Conservation (phyloP, 2,329 filamentous ascomycete species). For the Arthrobotrys sinensis region DNA sequence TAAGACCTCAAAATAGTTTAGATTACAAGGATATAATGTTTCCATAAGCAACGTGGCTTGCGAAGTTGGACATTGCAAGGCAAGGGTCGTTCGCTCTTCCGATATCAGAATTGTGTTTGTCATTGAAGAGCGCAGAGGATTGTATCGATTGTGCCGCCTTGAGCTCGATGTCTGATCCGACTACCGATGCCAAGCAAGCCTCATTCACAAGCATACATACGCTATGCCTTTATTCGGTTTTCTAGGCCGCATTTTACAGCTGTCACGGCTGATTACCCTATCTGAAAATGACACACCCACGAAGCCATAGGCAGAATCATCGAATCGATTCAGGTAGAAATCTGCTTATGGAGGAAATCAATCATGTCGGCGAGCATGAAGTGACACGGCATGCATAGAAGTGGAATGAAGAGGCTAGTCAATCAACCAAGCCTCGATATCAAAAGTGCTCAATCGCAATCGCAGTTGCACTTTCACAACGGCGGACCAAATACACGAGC, state of each 20-base stretch:
- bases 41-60: conserved; percentile 18
- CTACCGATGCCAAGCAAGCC: conserved; percentile 12
- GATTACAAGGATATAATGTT: neutral
- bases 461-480: neutral
- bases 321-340: neutral
- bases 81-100: neutral
- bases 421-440: conserved; percentile 1
- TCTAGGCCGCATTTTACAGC: conserved; percentile 4
- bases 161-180: conserved; percentile 5
- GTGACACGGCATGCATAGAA: conserved; percentile 5
- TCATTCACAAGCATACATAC: conserved; percentile 10
- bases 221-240: neutral
- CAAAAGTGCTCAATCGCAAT: conserved; percentile 5
- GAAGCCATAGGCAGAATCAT: no score
- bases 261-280: conserved; percentile 21
- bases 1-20: conserved; percentile 9
- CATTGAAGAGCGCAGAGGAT: conserved; percentile 9
- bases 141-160: neutral
- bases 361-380: conserved; percentile 13
- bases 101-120: neutral
- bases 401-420: neutral
- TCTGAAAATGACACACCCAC: conserved; percentile 12
- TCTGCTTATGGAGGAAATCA: conserved; percentile 5
- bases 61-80: neutral
- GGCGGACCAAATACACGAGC: neutral